These are phyloP conservation scores for Pythium dissotocum DNA, from an alignment of 352 stramenopile species.

Conservation along the genomic window DNA sequence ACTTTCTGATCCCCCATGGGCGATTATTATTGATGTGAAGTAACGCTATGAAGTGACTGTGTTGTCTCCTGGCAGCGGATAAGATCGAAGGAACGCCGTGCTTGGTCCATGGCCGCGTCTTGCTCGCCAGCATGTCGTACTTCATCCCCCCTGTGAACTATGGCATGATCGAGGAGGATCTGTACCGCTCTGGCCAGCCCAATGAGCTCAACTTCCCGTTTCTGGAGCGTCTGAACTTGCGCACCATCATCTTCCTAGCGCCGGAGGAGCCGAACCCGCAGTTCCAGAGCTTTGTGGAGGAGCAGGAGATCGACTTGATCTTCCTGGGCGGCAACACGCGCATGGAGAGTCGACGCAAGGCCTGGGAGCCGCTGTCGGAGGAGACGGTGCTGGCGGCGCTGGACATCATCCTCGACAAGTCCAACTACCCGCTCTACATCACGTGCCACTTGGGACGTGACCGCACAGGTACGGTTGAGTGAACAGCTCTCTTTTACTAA, in stretches of 20 bases:
- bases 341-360: constrained; percentile 86
- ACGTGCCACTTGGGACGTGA: constrained; percentile 90
- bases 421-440: constrained; percentile 91
- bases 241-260: constrained; percentile 91
- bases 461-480: constrained; percentile 61
- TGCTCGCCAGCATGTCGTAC: constrained; percentile 68
- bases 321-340: constrained; percentile 87
- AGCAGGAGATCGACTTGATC: constrained; percentile 90
- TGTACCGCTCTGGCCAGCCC: constrained; percentile 89
- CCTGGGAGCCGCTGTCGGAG: constrained; percentile 84
- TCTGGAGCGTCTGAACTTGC: constrained; percentile 87
- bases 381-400: constrained; percentile 91
- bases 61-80: neutral
- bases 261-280: constrained; percentile 89
- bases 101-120: neutral
- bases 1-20: neutral
- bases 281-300: constrained; percentile 89
- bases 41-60: constrained; percentile 28
- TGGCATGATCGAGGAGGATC: constrained; percentile 90
- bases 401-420: constrained; percentile 86
- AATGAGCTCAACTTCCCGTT: constrained; percentile 94
- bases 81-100: neutral
- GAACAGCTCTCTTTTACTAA: neutral
- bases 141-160: constrained; percentile 94
- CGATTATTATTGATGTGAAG: constrained; percentile 14